Evolutionary conservation across 306 rosid genomes (phyloP), one percentile per base, ranked within the genome.

Genomic region (Vigna radiata): DNA sequence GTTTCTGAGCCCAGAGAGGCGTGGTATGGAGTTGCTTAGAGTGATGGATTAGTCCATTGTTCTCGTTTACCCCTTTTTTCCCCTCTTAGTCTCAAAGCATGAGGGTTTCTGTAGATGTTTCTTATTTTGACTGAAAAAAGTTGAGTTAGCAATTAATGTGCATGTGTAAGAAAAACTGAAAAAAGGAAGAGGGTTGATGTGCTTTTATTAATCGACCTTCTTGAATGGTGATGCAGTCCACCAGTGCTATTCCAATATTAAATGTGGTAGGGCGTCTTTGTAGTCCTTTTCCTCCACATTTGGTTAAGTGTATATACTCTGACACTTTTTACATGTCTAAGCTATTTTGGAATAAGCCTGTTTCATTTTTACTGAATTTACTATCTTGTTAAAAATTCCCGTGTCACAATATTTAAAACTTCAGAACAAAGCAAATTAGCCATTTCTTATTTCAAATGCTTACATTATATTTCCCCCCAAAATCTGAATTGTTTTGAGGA

Each of bases 151-250:
- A 15, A 61, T 61, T 31, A 61, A 61, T 61, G 23, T 31, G 46
- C 5, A 3, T 44, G 15, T 31, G 44, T 61, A 29, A 61, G 14
- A 18, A 61, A 61, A 61, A 29, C 7, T 14, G 39, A 33, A 31
- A 31, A 31, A 61, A 16, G 2, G 16, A 25, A 31, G 44, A 31
- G 43, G 43, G 68, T 31, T 7, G 68, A 15, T 61, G 33, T 31
- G 74, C 31, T 36, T 76, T 76, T 71, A 29, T 54, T 76, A 14
- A 59, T 58, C 70, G 44, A 15, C 70, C 60, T 58, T 48, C 72
- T 70, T 67, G 74, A 71, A 44, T 31, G 23, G 6, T 2, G 43
- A 60, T 71, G 79, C n/a, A 69, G 82, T 49, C 75, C 87, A 59
- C 21, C 49, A 7, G 55, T 59, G 18, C 31, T 71, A 17, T 71